Evolutionary conservation across 2,329 filamentous ascomycete species (phyloP).

Genomic region (Helminthosporium solani): DNA sequence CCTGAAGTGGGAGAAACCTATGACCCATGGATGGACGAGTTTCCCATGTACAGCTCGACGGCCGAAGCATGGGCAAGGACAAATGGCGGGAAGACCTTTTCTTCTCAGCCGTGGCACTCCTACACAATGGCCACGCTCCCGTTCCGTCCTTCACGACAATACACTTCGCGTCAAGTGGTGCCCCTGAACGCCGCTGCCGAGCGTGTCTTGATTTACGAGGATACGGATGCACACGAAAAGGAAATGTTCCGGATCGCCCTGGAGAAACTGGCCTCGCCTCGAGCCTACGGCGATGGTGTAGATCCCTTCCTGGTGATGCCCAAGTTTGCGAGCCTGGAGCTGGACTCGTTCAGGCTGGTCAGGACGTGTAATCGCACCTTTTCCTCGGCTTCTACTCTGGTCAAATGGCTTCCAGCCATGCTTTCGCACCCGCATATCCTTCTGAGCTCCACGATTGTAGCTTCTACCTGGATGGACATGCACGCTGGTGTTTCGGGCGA

Average conservation of each 20-base stretch:
- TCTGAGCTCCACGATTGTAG: slow-evolving; percentile 25
- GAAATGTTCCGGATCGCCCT: slow-evolving; percentile 16
- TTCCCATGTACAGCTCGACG: background rate
- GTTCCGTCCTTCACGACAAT: slow-evolving; percentile 5
- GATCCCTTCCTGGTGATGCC: slow-evolving; percentile 28
- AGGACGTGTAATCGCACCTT: slow-evolving; percentile 27
- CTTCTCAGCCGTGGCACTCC: background rate
- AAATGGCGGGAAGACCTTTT: background rate
- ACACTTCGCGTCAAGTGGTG: background rate
- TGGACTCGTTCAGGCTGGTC: slow-evolving; percentile 18
- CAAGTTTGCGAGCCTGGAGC: slow-evolving; percentile 18
- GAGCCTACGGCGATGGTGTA: slow-evolving; percentile 17
- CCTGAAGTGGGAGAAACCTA: background rate
- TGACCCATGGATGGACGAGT: background rate
- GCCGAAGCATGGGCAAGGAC: slow-evolving; percentile 2
- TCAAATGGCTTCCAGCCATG: slow-evolving; percentile 31
- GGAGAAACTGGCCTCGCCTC: slow-evolving; percentile 11
- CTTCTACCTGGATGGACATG: slow-evolving; percentile 35
- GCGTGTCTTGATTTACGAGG: slow-evolving; percentile 18
- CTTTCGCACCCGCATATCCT: slow-evolving; percentile 27
- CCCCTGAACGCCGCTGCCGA: slow-evolving; percentile 3
- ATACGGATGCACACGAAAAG: slow-evolving; percentile 20
- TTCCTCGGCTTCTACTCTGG: slow-evolving; percentile 18
- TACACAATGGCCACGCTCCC: background rate
- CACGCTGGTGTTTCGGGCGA: slow-evolving; percentile 20